Evolutionary conservation across 805 yeast species (phyloP).

Genomic region (Wickerhamiella dianesei): DNA sequence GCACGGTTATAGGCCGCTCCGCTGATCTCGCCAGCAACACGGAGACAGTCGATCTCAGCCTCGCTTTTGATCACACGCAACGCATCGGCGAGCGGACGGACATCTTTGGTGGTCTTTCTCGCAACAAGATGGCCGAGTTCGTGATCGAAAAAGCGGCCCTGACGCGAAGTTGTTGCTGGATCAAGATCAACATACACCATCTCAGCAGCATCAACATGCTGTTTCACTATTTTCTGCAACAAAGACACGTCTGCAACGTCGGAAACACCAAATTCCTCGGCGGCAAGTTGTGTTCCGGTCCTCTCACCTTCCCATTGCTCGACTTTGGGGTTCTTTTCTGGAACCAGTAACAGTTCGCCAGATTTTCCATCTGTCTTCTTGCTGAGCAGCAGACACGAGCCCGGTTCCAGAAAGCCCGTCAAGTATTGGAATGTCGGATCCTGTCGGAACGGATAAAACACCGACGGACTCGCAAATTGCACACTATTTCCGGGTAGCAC

Average conservation of each 20-base stretch:
- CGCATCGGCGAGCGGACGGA: constrained; percentile 17
- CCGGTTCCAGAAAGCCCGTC: constrained; percentile 89
- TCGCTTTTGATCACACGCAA: constrained; percentile 57
- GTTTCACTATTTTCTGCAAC: constrained; percentile 9
- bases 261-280: constrained; percentile 80
- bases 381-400: constrained; percentile 44
- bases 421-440: constrained; percentile 75
- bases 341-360: constrained; percentile 57
- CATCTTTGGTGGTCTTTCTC: constrained; percentile 5
- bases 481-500: constrained; percentile 59
- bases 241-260: constrained; percentile 32
- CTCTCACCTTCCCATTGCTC: constrained; percentile 96
- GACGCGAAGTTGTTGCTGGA: constrained; percentile 17
- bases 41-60: constrained; percentile 65
- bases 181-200: constrained; percentile 17
- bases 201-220: constrained; percentile 10
- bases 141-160: constrained; percentile 15
- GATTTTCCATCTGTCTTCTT: constrained; percentile 31
- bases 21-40: constrained; percentile 69
- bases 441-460: constrained; percentile 85
- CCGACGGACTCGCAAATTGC: constrained; percentile 79
- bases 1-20: constrained; percentile 77
- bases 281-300: constrained; percentile 73
- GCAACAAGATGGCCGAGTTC: constrained; percentile 15
- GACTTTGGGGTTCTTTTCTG: constrained; percentile 57